Evolutionary conservation across 805 yeast species (phyloP), one percentile per base, ranked within the genome.

Genomic region (Ogataea dorogensis): DNA sequence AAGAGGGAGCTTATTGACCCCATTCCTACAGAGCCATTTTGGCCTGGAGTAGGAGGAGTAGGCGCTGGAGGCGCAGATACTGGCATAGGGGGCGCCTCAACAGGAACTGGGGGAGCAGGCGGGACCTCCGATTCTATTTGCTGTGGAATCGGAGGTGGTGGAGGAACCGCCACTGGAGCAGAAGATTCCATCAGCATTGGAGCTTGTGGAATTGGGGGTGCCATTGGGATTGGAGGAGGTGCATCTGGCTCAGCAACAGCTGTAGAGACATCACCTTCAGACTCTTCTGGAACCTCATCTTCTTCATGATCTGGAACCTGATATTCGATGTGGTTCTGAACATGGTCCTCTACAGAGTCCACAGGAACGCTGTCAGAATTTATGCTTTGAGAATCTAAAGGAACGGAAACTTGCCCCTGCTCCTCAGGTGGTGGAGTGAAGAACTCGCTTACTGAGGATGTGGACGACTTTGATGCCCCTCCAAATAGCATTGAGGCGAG

Each of bases 401-500:
- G n/a, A n/a, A n/a, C n/a, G n/a, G n/a, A n/a, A n/a, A n/a, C n/a
- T n/a, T n/a, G n/a, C n/a, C n/a, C n/a, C n/a, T n/a, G n/a, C n/a
- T n/a, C n/a, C 14, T 32, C 35, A 7, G 38, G 58, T 19, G 50
- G 37, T 17, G 38, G 49, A 20, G 29, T 24, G 8, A 31, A 33
- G 7, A 46, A 26, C 28, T 41, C 67, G 26, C 28, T 35, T 16
- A 37, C 37, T 20, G 49, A 41, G 4, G 53, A 42, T 8, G 45
- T 21, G 2, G 65, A 67, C 1, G 65, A 67, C 9, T 70, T 56
- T 67, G 68, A 65, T 5, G 77, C 78, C 5, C 79, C 78, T 14
- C 79, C 79, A 53, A 75, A 75, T 33, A 75, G 56, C 54, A 75
- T 59, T 31, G 70, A 71, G 1, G 81, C 81, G 34, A 75, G 59